Conservation (phyloP, 2,329 filamentous ascomycete genomes). For the Diaporthe sp. region DNA sequence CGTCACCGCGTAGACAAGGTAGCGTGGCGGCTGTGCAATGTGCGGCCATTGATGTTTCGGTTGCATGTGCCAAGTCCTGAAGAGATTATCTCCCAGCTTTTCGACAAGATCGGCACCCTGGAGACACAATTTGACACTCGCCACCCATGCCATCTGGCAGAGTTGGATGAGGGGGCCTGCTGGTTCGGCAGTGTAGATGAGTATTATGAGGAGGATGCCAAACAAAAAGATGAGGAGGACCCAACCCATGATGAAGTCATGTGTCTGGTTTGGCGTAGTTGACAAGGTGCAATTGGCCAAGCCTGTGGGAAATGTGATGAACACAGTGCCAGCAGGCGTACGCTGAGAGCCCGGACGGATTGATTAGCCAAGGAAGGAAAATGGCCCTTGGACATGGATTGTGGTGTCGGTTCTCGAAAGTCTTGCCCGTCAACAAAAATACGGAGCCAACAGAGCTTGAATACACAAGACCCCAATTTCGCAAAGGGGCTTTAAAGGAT, state of each 20-base stretch:
- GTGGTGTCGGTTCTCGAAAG: background rate
- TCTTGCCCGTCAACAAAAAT: background rate
- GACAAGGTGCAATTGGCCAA: no score
- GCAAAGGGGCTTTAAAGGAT: background rate
- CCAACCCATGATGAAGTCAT: background rate
- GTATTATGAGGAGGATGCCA: no score
- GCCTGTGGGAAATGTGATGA: background rate
- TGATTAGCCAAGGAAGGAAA: accelerated
- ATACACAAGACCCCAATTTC: no score
- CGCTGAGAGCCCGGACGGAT: background rate
- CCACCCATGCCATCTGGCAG: background rate
- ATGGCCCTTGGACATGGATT: background rate
- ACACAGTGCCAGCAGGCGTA: background rate
- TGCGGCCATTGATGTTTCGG: background rate
- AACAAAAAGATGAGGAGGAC: background rate
- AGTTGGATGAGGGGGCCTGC: background rate
- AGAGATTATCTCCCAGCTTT: background rate
- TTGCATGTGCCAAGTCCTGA: background rate
- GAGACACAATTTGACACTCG: background rate
- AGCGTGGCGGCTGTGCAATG: background rate
- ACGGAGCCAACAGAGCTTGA: background rate
- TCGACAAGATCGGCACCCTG: background rate
- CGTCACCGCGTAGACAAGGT: background rate
- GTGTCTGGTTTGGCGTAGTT: background rate
- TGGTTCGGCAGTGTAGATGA: background rate